Conservation (phyloP, 257 asterid species). For the Nicotiana noctiflora region DNA sequence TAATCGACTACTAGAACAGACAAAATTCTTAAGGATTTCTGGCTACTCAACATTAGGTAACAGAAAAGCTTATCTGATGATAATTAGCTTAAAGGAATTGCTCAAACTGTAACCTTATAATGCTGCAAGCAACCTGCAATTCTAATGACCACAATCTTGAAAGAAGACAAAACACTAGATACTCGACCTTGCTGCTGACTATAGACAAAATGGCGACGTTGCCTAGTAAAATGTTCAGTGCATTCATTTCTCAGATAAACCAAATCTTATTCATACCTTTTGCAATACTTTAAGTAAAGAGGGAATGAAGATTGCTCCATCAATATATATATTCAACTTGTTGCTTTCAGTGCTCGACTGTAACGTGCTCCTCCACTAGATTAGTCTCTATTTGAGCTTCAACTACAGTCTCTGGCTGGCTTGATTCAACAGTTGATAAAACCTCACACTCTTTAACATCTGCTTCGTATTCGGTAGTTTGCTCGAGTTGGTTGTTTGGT, state of each 20-base stretch:
- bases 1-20: conserved; percentile 14
- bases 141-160: conserved; percentile 20
- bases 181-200: conserved; percentile 21
- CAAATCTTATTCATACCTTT: conserved; percentile 14
- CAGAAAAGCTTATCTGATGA: conserved; percentile 14
- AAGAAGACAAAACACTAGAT: conserved; percentile 14
- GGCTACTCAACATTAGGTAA: conserved; percentile 8
- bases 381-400: conserved; percentile 12
- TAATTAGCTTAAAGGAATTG: conserved; percentile 9
- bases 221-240: conserved; percentile 10
- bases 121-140: conserved; percentile 11
- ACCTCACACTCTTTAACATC: background rate
- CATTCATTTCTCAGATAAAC: conserved; percentile 15
- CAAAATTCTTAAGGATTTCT: conserved; percentile 16
- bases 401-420: conserved; percentile 5
- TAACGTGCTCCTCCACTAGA: conserved; percentile 11
- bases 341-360: conserved; percentile 20
- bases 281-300: conserved; percentile 11
- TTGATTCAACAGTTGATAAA: conserved; percentile 8
- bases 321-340: conserved; percentile 14
- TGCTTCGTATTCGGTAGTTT: background rate
- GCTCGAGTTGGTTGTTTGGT: conserved; percentile 7
- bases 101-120: conserved; percentile 9
- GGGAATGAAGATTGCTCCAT: conserved; percentile 20
- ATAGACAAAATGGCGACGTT: conserved; percentile 19